Evolutionary conservation across 1,284 basidiomycete species (phyloP), one percentile per base, ranked within the genome.

Genomic region (Phellinidium pouzarii): DNA sequence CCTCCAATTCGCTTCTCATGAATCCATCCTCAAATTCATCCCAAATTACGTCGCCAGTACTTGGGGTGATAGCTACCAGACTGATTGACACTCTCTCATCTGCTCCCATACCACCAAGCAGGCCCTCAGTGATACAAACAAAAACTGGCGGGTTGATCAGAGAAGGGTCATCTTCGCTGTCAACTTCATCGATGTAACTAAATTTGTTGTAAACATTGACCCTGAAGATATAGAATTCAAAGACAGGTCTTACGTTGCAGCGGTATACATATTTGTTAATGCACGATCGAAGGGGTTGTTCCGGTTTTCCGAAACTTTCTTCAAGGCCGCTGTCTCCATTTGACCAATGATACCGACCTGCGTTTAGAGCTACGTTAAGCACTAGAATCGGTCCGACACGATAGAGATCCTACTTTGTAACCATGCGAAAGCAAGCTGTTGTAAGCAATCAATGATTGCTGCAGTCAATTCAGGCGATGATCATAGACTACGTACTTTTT

Each of bases 271-370:
- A 57, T 87, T 79, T 0, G 87, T 88, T 2, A 98, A 66, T 61
- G 85, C 78, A 41, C 95, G 79, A 12, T 83, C 81, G 62, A 99
- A 99, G 0, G 90, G 84, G 0, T 80, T 76, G 62, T 87, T 90
- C 45, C 84, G 77, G 58, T 86, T 94, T 52, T 92, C 89, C 53
- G 92, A 79, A 2, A 78, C 83, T 66, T 94, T 96, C 71, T 99
- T 98, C 50, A 99, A 74, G 0, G 95, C 95, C 0, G 95, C 91
- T 0, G 95, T 98, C 69, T 99, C 95, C 2, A 78, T 82, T 66
- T 98, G 95, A n/a, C 85, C 79, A 1, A 96, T 84, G 9, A 99
- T 82, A 8, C 95, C 95, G 46, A 99, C 79, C 55, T 57, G 19
- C 20, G 7, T 29, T 17, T 27, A 6, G 22, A n/a, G n/a, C n/a